A percentile compares a stretch with the other conserved stretches of the same genome.
Conservation (phyloP, 2,329 filamentous ascomycete genomes). For the Aspergillus unguis region DNA sequence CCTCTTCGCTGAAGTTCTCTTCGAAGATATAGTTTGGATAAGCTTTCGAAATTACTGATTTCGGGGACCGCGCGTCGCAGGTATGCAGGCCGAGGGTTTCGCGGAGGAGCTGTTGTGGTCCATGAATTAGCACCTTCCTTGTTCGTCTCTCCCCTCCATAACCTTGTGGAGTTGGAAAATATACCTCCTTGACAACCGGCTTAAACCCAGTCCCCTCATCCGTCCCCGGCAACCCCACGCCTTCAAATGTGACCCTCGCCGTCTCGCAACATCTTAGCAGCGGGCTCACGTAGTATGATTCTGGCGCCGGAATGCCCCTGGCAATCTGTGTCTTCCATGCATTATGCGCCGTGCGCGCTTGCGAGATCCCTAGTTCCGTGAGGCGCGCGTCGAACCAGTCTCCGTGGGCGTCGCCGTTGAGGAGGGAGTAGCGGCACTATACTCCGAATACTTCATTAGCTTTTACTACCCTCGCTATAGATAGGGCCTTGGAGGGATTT, state of each 20-base stretch:
- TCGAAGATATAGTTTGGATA: slow-evolving; percentile 55
- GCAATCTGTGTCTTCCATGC: slow-evolving; percentile 51
- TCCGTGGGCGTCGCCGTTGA: slow-evolving; percentile 54
- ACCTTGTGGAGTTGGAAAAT: not conserved
- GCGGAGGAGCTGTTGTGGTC: slow-evolving; percentile 44
- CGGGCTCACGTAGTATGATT: slow-evolving; percentile 58
- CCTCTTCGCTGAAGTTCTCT: slow-evolving; percentile 51
- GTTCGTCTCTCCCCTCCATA: too few relatives aligned
- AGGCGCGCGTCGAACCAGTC: slow-evolving; percentile 60
- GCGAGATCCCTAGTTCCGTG: slow-evolving; percentile 50
- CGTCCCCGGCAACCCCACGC: slow-evolving; percentile 44
- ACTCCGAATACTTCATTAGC: not conserved
- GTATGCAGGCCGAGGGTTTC: slow-evolving; percentile 61
- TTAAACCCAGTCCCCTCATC: slow-evolving; percentile 43
- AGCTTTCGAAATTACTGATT: slow-evolving; percentile 45
- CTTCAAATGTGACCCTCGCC: slow-evolving; percentile 52
- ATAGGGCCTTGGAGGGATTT: not conserved
- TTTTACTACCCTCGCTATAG: not conserved
- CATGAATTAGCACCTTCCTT: too few relatives aligned
- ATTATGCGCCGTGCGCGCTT: slow-evolving; percentile 46
- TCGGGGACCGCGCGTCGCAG: slow-evolving; percentile 55
- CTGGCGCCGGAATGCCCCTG: slow-evolving; percentile 50
- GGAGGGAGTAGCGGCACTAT: slow-evolving; percentile 57
- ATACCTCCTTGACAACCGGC: slow-evolving; percentile 57
- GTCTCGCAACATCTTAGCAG: slow-evolving; percentile 58